These are phyloP conservation scores for Lotmaria passim DNA, from an alignment of 208 protist species.

Conservation along the genomic window DNA sequence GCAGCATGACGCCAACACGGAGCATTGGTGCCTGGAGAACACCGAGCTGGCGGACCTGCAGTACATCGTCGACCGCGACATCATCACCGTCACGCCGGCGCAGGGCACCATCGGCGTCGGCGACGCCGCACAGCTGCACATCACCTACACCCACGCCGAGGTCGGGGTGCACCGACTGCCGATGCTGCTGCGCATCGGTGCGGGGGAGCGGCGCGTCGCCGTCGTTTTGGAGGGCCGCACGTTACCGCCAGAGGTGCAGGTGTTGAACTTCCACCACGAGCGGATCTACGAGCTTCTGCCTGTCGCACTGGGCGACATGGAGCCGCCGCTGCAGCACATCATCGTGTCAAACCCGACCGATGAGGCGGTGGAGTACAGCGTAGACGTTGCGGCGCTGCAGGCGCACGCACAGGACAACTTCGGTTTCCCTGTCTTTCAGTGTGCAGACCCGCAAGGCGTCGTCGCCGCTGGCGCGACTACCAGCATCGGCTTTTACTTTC, in stretches of 20 bases:
- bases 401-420: slow-evolving; percentile 63
- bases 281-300: slow-evolving; percentile 69
- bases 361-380: slow-evolving; percentile 61
- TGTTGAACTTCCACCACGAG: slow-evolving; percentile 66
- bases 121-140: slow-evolving; percentile 48
- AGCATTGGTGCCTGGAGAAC: slow-evolving; percentile 89
- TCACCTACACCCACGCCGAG: slow-evolving; percentile 69
- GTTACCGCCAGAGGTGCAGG: slow-evolving; percentile 50
- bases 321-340: slow-evolving; percentile 86
- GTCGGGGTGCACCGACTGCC: slow-evolving; percentile 84
- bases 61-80: slow-evolving; percentile 63
- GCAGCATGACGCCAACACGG: slow-evolving; percentile 79
- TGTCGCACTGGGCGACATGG: slow-evolving; percentile 88
- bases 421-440: slow-evolving; percentile 90
- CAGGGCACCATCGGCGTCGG: slow-evolving; percentile 69
- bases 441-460: slow-evolving; percentile 78
- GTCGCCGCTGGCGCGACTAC: slow-evolving; percentile 57
- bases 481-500: slow-evolving; percentile 87
- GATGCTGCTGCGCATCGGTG: slow-evolving; percentile 71
- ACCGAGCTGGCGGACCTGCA: slow-evolving; percentile 73
- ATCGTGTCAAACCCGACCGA: slow-evolving; percentile 74
- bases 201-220: slow-evolving; percentile 69
- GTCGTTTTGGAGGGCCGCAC: slow-evolving; percentile 89
- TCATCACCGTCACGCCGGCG: slow-evolving; percentile 75
- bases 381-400: slow-evolving; percentile 60